phyloP scores from a whole-genome alignment of 192 early-diverging fungal species.

The Coemansia sp. region DNA sequence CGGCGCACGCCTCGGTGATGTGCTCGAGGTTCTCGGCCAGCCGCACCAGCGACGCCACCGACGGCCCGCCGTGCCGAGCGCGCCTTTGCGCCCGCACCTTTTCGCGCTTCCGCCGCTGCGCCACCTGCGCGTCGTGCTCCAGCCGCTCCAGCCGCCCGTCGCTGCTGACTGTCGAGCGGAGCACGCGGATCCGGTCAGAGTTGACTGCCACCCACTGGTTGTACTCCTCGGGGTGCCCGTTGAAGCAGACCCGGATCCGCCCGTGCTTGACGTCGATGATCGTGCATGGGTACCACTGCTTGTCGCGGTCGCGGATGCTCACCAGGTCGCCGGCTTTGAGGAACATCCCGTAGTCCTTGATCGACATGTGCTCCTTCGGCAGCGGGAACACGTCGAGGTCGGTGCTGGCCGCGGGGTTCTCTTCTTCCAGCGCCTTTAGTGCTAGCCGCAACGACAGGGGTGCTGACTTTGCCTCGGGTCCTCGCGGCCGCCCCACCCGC shows the following conservation, averaged over 20 bases:
- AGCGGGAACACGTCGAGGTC: conserved; percentile 38
- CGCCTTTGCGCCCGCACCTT: conserved; percentile 20
- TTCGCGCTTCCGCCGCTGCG: conserved; percentile 33
- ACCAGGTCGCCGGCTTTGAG: conserved; percentile 43
- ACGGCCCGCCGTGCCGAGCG: conserved; percentile 17
- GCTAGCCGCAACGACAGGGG: conserved; percentile 41
- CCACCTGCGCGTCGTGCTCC: conserved; percentile 26
- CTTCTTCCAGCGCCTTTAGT: conserved; percentile 23
- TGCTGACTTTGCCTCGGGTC: conserved; percentile 22
- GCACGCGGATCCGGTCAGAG: conserved; percentile 51
- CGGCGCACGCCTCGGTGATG: conserved; percentile 28
- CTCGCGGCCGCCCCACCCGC: conserved; percentile 20
- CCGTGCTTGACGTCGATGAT: conserved; percentile 50
- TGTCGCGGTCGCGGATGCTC: conserved; percentile 49
- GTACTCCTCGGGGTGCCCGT: conserved; percentile 35
- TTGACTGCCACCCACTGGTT: conserved; percentile 55
- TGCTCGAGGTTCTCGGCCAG: conserved; percentile 53
- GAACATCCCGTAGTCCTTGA: conserved; percentile 49
- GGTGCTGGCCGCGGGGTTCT: conserved; percentile 12
- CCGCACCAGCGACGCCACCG: conserved; percentile 33
- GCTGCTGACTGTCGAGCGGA: conserved; percentile 34
- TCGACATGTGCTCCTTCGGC: conserved; percentile 51
- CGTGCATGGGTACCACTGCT: conserved; percentile 55
- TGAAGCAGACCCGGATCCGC: conserved; percentile 47
- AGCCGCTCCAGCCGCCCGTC: conserved; percentile 45